Conservation (phyloP, 148 eudicot genomes). For the Diospyros lotus region DNA sequence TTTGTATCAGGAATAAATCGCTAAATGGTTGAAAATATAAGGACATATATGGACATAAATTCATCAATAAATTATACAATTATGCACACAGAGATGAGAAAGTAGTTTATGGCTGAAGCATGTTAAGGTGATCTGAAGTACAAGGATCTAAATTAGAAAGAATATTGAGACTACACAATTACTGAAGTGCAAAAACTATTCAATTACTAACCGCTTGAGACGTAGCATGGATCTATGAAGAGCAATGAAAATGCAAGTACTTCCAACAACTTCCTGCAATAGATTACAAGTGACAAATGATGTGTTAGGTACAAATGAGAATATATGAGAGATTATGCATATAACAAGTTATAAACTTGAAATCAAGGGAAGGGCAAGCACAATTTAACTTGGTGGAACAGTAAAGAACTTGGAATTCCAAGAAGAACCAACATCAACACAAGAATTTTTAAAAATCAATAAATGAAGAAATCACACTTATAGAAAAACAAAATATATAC, state of each 20-base stretch:
- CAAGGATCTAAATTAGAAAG: neutral
- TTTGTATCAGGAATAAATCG: neutral
- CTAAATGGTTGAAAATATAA: neutral
- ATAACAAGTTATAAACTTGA: neutral
- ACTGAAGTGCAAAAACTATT: neutral
- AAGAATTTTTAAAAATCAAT: too few relatives aligned
- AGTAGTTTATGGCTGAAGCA: slow-evolving; percentile 7
- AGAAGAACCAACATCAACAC: too few relatives aligned
- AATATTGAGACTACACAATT: neutral
- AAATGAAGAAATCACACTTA: too few relatives aligned
- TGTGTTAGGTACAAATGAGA: neutral
- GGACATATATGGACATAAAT: neutral
- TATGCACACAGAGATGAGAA: neutral
- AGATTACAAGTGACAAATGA: neutral
- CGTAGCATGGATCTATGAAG: slow-evolving; percentile 85
- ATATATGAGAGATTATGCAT: neutral
- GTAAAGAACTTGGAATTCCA: neutral
- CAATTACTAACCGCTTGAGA: slow-evolving; percentile 68
- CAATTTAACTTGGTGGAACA: neutral
- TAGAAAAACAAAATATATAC: too few relatives aligned
- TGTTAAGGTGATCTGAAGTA: neutral
- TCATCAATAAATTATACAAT: neutral
- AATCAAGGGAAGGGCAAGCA: neutral
- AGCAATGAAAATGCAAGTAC: slow-evolving; percentile 78
- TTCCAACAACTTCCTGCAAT: slow-evolving; percentile 76